Base-by-base conservation (phyloP, 495 filamentous ascomycete species). In the Aspergillus baeticus region DNA sequence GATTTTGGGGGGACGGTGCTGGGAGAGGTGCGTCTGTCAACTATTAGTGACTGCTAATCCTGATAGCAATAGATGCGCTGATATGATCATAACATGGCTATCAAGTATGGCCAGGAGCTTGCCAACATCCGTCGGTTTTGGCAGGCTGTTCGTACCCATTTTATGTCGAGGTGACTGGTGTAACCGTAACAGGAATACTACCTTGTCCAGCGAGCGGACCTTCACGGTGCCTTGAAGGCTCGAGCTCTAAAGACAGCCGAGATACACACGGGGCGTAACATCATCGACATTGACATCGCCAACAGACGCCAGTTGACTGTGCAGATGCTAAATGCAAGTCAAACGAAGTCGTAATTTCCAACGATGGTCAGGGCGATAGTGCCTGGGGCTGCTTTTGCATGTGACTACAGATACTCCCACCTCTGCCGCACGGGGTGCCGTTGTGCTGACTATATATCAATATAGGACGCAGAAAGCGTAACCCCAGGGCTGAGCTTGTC, bases 131-230 rank as follows among this genome's bases (percentile, higher is more conserved):
- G 64, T 3, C 54, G 60, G 26, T 36, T 41, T 13, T 66, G 63
- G 61, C 66, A 67, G 23, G 63, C 63, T 33, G 66, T 71, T 53
- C 15, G 62, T 51, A 21, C n/a, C 10, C 18, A 6, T 22, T 31
- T 31, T 20, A 8, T 11, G 26, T 37, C 34, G n/a, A 20, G n/a
- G n/a, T 0, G 37, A 38, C 11, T 5, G 5, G 10, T 34, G 26
- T 51, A 5, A 44, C 54, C 2, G 6, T 11, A 10, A 37, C 39
- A 62, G 62, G 64, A 59, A 59, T 70, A 62, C 33, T 75, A 78
- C 47, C 65, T 77, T 1, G 72, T 80, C 38, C 82, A 86, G 64
- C 70, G 82, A 11, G 77, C 83, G 5, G 82, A 81, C 62, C 57
- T 78, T 57, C 80, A 83, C 63, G 70, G 67, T 3, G 69, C 75